Evolutionary conservation across 108 stramenopile genomes (phyloP).

Genomic region (Nannochloropsis gaditana): DNA sequence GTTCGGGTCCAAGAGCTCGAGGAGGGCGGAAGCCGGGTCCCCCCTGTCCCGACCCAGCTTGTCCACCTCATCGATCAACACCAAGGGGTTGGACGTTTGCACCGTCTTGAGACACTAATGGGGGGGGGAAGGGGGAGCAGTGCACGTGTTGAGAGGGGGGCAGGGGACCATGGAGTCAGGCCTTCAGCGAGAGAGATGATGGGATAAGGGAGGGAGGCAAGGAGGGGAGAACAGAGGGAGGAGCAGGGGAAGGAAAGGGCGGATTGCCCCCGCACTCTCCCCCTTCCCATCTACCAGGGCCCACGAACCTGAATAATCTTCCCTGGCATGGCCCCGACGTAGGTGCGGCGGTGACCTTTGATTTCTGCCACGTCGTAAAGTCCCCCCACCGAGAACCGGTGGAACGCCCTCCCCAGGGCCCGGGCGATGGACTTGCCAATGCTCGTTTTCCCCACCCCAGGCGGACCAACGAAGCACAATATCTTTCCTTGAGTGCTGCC

Average conservation of each 20-base stretch:
- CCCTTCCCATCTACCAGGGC: too few species aligned
- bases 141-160: neutral
- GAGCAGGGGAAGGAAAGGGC: too few species aligned
- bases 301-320: slow-evolving; percentile 53
- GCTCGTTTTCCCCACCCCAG: slow-evolving; percentile 76
- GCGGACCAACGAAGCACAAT: slow-evolving; percentile 86
- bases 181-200: neutral
- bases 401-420: slow-evolving; percentile 85
- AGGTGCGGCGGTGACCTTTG: slow-evolving; percentile 94
- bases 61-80: slow-evolving; percentile 97
- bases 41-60: slow-evolving; percentile 81
- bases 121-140: slow-evolving; percentile 52
- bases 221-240: neutral
- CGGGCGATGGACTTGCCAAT: slow-evolving; percentile 86
- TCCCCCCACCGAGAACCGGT: slow-evolving; percentile 92
- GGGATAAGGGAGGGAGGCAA: neutral
- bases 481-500: slow-evolving; percentile 88
- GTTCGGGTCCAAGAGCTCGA: slow-evolving; percentile 82
- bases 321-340: slow-evolving; percentile 96
- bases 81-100: slow-evolving; percentile 74
- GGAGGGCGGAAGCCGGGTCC: slow-evolving; percentile 85
- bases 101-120: slow-evolving; percentile 87
- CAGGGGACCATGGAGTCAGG: neutral
- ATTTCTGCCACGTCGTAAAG: slow-evolving; percentile 87
- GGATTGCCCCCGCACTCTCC: too few species aligned